A percentile compares a stretch with the other conserved stretches of the same genome.
Evolutionary conservation across 2,329 filamentous ascomycete species (phyloP).

Genomic region (Tolypocladium ovalisporum): DNA sequence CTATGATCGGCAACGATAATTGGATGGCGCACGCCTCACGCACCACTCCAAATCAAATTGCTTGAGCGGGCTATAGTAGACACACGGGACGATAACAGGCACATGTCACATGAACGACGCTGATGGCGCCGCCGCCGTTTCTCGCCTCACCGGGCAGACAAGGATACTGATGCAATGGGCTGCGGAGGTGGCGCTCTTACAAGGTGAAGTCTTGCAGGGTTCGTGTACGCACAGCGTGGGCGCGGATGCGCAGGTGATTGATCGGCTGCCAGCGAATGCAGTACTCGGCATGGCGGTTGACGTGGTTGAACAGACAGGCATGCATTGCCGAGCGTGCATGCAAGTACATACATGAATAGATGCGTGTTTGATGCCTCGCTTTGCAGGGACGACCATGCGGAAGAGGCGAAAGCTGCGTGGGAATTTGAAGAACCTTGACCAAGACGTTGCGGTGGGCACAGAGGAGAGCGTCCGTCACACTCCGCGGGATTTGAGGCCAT

Average conservation of each 20-base stretch:
- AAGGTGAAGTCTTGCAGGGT: not conserved
- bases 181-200: not conserved
- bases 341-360: not conserved
- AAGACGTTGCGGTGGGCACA: not conserved
- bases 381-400: too few species aligned
- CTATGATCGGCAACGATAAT: not conserved
- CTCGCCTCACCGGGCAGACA: not conserved
- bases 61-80: too few species aligned
- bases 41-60: too few species aligned
- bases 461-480: not conserved
- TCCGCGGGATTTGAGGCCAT: not conserved
- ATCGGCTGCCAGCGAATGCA: slow-evolving; percentile 3
- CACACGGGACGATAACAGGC: too few species aligned
- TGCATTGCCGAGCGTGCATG: slow-evolving; percentile 1
- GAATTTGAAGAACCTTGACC: not conserved
- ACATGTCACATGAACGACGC: not conserved
- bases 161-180: not conserved
- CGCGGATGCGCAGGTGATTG: slow-evolving; percentile 4
- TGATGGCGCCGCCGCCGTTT: not conserved
- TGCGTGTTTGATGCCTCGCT: not conserved
- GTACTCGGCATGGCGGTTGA: not conserved
- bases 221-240: not conserved
- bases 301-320: not conserved
- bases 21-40: too few species aligned
- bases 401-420: too few species aligned